Percentiles rank a stretch among this genome's conserved stretches.
Conservation (phyloP, 2,329 filamentous ascomycete genomes). For the Aspergillus clavatus region DNA sequence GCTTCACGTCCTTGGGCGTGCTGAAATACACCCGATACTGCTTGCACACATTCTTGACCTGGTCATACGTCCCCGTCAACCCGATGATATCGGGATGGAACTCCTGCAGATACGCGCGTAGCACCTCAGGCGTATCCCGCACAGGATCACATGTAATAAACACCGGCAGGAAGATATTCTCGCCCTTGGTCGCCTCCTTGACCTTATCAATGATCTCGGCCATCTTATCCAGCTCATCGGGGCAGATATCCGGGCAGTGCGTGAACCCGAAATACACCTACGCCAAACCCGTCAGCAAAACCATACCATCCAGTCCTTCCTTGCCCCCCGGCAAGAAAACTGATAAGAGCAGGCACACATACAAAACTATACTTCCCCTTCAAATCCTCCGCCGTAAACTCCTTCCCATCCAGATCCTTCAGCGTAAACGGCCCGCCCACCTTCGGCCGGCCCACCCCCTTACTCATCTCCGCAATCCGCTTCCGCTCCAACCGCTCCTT, state of each 20-base stretch:
- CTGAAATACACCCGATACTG: slow-evolving; percentile 96
- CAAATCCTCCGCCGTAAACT: slow-evolving; percentile 73
- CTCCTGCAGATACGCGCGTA: slow-evolving; percentile 81
- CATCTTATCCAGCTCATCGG: slow-evolving; percentile 99
- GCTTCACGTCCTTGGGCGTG: slow-evolving; percentile 80
- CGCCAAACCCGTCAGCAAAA: slow-evolving; percentile 4
- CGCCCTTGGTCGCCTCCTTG: slow-evolving; percentile 33
- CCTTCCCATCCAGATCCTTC: slow-evolving; percentile 72
- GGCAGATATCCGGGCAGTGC: slow-evolving; percentile 97
- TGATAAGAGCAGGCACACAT: slow-evolving; percentile 15
- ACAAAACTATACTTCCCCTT: slow-evolving; percentile 70
- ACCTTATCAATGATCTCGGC: slow-evolving; percentile 81
- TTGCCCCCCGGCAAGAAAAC: background rate
- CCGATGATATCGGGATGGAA: slow-evolving; percentile 86
- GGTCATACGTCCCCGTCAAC: slow-evolving; percentile 86
- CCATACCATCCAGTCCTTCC: background rate
- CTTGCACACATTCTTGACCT: slow-evolving; percentile 93
- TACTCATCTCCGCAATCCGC: slow-evolving; percentile 83
- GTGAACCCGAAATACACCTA: slow-evolving; percentile 98
- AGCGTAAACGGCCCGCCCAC: slow-evolving; percentile 84
- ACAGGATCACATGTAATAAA: slow-evolving; percentile 96
- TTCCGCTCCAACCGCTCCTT: slow-evolving; percentile 87
- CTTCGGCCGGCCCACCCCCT: slow-evolving; percentile 87
- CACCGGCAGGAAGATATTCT: slow-evolving; percentile 61
- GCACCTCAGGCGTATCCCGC: slow-evolving; percentile 76